These are phyloP conservation scores for Caloboletus inedulis DNA, from an alignment of 1,284 basidiomycete species.

Conservation along the genomic window DNA sequence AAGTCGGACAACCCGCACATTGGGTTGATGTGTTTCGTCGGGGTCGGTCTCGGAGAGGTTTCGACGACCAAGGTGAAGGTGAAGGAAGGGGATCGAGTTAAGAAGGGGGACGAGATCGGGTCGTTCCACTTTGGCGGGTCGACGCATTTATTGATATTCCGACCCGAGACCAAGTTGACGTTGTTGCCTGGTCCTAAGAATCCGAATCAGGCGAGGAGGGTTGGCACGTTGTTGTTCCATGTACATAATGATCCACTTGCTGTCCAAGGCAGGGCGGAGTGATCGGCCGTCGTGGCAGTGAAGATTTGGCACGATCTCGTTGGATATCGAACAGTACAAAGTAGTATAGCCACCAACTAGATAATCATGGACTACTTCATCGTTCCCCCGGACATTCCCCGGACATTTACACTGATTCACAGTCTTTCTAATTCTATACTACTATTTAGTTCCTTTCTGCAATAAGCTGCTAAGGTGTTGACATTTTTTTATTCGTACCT, in stretches of 20 bases:
- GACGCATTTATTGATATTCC: slow-evolving; percentile 44
- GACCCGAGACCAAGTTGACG: slow-evolving; percentile 21
- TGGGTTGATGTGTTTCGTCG: slow-evolving; percentile 35
- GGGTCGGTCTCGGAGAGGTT: slow-evolving; percentile 32
- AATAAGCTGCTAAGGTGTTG: too few relatives aligned
- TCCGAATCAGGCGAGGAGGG: slow-evolving; percentile 10
- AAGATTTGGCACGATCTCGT: background rate
- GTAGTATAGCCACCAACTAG: too few relatives aligned
- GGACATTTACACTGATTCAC: too few relatives aligned
- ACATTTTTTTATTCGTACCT: too few relatives aligned
- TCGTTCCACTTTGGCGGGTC: slow-evolving; percentile 57
- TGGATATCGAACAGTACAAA: too few relatives aligned
- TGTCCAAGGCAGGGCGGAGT: too few relatives aligned
- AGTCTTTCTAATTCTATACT: too few relatives aligned
- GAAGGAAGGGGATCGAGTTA: slow-evolving; percentile 32
- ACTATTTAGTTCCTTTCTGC: too few relatives aligned
- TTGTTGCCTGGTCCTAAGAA: slow-evolving; percentile 12
- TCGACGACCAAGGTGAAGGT: slow-evolving; percentile 48
- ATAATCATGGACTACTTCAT: too few relatives aligned
- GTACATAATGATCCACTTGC: slow-evolving; percentile 17
- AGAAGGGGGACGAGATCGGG: slow-evolving; percentile 47
- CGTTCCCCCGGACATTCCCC: too few relatives aligned
- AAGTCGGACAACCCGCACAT: slow-evolving; percentile 47
- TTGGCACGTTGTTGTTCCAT: slow-evolving; percentile 22
- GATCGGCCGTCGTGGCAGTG: background rate